phyloP scores from a whole-genome alignment of 768 basidiomycete genomes.

The Russula sp. region DNA sequence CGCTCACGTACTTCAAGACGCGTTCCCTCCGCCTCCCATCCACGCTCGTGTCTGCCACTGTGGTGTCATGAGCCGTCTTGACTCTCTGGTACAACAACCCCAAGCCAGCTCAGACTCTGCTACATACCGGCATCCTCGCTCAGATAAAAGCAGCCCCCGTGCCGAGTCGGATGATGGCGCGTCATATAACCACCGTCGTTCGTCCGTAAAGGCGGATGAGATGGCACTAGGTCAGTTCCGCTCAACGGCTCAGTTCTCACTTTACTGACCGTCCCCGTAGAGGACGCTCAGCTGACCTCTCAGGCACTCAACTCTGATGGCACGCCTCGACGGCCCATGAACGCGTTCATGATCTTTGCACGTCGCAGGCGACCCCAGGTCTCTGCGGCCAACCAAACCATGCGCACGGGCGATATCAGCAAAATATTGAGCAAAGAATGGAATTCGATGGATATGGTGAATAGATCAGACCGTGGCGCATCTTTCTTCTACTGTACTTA shows the following conservation, averaged over 20 bases:
- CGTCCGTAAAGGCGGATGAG: conserved; percentile 13
- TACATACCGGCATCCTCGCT: conserved; percentile 4
- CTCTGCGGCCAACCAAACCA: conserved; percentile 77
- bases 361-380: conserved; percentile 76
- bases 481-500: conserved; percentile 3
- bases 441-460: conserved; percentile 70
- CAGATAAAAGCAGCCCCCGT: conserved; percentile 16
- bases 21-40: conserved; percentile 4
- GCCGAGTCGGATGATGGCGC: conserved; percentile 19
- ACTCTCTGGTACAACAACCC: conserved; percentile 16
- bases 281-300: conserved; percentile 43
- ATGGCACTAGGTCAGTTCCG: conserved; percentile 10
- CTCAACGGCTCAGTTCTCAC: neutral
- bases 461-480: conserved; percentile 23
- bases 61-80: conserved; percentile 18
- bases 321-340: conserved; percentile 87
- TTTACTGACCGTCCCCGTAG: conserved; percentile 2
- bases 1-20: conserved; percentile 14
- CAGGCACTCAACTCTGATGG: conserved; percentile 83
- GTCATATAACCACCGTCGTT: conserved; percentile 5
- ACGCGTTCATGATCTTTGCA: conserved; percentile 92
- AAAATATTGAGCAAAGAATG: conserved; percentile 85
- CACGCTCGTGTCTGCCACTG: conserved; percentile 2
- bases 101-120: conserved; percentile 15
- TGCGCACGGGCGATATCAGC: conserved; percentile 87